Evolutionary conservation across 768 basidiomycete species (phyloP), one percentile per base, ranked within the genome.

Genomic region (Arthromyces matolae): DNA sequence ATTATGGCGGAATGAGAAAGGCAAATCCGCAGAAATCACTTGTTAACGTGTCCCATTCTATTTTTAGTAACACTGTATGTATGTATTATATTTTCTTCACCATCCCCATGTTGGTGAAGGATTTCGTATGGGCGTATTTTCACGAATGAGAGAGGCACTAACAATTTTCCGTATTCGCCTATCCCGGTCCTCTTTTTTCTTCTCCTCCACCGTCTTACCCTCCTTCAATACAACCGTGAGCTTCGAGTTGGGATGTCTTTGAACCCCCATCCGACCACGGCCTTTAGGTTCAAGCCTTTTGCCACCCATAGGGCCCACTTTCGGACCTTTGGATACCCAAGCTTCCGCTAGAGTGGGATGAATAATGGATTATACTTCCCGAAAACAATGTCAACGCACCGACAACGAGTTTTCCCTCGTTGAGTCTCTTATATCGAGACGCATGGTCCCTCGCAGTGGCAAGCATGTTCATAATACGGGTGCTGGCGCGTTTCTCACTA

Each of bases 271-370:
- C 56, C 85, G 84, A 27, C 87, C 89, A 54, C 94, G 81, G 44
- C 91, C 95, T 64, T 83, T 85, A 49, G 87, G 81, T 56, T 96
- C 92, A 16, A 92, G 55, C 44, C 84, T 80, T 51, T 79, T 83
- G 31, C 79, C 69, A 19, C 71, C 67, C 31, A n/a, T n/a, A n/a
- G n/a, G n/a, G n/a, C n/a, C n/a, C n/a, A n/a, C n/a, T n/a, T 76
- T 79, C 6, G 73, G 72, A 5, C 87, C 93, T 64, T 98, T 97
- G 38, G 81, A 86, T 13, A 96, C 93, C 95, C 93, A 99, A 18
- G 93, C 81, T 66, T 96, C 86, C 36, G 91, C 93, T 96, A 31
- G 42, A 50, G 51, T 32, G 22, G 6, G 23, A 25, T 34, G 34
- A 52, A 31, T 31, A 48, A 47, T 36, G 25, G 13, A n/a, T 16